Evolutionary conservation across 805 yeast genomes (phyloP), one percentile per base, ranked within the genome.

Genomic region (Metschnikowia corniflorae): DNA sequence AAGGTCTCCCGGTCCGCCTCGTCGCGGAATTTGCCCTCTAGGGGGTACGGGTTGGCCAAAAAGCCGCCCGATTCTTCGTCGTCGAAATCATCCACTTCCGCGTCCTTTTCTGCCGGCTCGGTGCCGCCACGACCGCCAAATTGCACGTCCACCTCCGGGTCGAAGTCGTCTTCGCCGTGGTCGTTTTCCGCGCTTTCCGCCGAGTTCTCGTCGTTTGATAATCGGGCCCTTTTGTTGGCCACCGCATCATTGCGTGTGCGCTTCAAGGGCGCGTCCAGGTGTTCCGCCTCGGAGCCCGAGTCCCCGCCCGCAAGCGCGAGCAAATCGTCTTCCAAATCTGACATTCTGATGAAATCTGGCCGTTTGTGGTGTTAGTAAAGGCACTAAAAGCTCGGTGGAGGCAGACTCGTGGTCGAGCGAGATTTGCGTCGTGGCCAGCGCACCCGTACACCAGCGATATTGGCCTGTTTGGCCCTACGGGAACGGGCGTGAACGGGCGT

Each of bases 321-420:
- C 66, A 93, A 75, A 75, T 93, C 98, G 60, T 91, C 97, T 58
- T 89, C 97, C 55, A 87, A 77, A 51, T 68, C 95, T 43, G 89
- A 81, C 94, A 85, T 85, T 28, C 7, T 31, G n/a, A n/a, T n/a
- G n/a, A n/a, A n/a, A n/a, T n/a, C n/a, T n/a, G n/a, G n/a, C n/a
- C n/a, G n/a, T n/a, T n/a, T n/a, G n/a, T n/a, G n/a, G n/a, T n/a
- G n/a, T n/a, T n/a, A n/a, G n/a, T n/a, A n/a, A n/a, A n/a, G n/a
- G n/a, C n/a, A n/a, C n/a, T n/a, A n/a, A n/a, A n/a, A n/a, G n/a
- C n/a, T n/a, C 3, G 15, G 3, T 24, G 26, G 13, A n/a, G n/a
- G n/a, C n/a, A n/a, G n/a, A n/a, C n/a, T n/a, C n/a, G n/a, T n/a
- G n/a, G n/a, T n/a, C n/a, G n/a, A n/a, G n/a, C n/a, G n/a, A n/a